Conservation (phyloP, 2,329 filamentous ascomycete genomes). For the Zasmidium cellare region DNA sequence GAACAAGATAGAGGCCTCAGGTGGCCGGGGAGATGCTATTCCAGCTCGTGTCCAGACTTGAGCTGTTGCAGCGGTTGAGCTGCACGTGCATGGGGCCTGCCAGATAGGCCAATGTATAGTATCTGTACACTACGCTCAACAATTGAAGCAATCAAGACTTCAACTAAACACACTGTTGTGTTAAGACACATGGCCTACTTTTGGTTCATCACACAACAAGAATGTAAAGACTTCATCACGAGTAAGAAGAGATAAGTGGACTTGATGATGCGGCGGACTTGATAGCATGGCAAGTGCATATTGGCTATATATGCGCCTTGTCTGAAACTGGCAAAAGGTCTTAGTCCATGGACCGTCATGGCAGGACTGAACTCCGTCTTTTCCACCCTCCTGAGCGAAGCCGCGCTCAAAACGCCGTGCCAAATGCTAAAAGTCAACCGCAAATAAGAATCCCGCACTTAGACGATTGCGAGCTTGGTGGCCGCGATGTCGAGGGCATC, state of each 20-base stretch:
- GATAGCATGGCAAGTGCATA: conserved; percentile 22
- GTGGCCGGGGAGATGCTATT: neutral
- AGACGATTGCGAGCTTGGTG: conserved; percentile 98
- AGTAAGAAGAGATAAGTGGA: neutral
- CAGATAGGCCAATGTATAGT: neutral
- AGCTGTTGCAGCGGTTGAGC: neutral
- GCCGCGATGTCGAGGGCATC: conserved; percentile 99
- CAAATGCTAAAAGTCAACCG: conserved; percentile 34
- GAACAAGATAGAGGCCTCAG: neutral
- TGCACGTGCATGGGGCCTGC: neutral
- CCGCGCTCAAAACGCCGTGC: conserved; percentile 22
- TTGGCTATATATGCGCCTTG: conserved; percentile 14
- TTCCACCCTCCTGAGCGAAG: conserved; percentile 9
- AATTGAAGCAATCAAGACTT: neutral
- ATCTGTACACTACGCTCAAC: conserved; percentile 11
- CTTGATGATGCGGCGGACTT: conserved; percentile 11
- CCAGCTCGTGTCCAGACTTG: neutral
- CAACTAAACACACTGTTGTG: too few species aligned
- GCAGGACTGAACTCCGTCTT: conserved; percentile 11
- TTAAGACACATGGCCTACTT: too few species aligned
- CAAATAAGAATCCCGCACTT: conserved; percentile 44
- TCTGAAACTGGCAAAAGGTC: conserved; percentile 11
- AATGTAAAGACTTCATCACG: too few species aligned
- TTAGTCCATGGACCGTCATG: conserved; percentile 4
- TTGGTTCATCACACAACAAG: too few species aligned